phyloP scores from a whole-genome alignment of 1,284 basidiomycete species.

The Cutaneotrichosporon arboriforme region DNA sequence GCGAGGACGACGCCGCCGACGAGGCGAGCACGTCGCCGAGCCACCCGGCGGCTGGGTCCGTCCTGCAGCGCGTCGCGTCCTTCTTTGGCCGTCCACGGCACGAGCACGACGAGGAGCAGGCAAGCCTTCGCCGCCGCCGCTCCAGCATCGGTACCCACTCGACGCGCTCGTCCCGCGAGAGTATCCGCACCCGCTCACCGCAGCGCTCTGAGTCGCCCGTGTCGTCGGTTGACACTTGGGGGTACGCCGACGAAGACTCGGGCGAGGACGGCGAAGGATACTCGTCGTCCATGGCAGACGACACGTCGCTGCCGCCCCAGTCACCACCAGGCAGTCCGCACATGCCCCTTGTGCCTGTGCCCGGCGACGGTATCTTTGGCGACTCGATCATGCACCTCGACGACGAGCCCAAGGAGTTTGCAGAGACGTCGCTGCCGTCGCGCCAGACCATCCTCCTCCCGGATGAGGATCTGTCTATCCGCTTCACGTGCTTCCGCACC shows the following conservation, averaged over 20 bases:
- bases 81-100: slow-evolving; percentile 37
- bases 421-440: slow-evolving; percentile 30
- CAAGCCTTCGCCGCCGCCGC: slow-evolving; percentile 8
- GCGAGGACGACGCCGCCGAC: slow-evolving; percentile 10
- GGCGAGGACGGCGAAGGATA: slow-evolving; percentile 33
- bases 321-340: slow-evolving; percentile 42
- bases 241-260: slow-evolving; percentile 39
- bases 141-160: slow-evolving; percentile 11
- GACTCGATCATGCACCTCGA: slow-evolving; percentile 21
- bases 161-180: slow-evolving; percentile 17
- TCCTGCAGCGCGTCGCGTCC: slow-evolving; percentile 41
- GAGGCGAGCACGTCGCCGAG: slow-evolving; percentile 18
- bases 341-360: slow-evolving; percentile 40
- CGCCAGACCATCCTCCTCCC: slow-evolving; percentile 79
- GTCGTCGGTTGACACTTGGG: slow-evolving; percentile 41
- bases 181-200: slow-evolving; percentile 11
- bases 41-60: slow-evolving; percentile 21
- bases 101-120: slow-evolving; percentile 24
- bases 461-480: slow-evolving; percentile 86
- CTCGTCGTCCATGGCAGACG: slow-evolving; percentile 46
- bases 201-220: slow-evolving; percentile 19
- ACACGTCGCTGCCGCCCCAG: slow-evolving; percentile 47
- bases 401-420: slow-evolving; percentile 40
- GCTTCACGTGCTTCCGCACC: slow-evolving; percentile 83
- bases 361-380: slow-evolving; percentile 46